Evolutionary conservation across 2,329 filamentous ascomycete genomes (phyloP), one percentile per base, ranked within the genome.

Genomic region (Penicillium nordicum): DNA sequence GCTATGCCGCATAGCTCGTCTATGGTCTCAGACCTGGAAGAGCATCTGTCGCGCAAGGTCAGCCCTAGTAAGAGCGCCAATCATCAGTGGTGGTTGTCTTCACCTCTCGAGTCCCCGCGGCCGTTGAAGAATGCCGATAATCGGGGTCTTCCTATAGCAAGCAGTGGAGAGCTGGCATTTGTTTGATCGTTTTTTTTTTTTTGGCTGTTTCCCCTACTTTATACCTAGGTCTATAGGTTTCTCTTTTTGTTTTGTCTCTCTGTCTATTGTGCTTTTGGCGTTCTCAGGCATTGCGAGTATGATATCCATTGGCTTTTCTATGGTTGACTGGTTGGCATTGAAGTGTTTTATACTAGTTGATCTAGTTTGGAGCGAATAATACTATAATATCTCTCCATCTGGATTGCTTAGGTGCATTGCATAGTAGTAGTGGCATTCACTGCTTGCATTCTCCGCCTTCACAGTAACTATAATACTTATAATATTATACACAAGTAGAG

Each of bases 251-350:
- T 30, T 11, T 11, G 11, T n/a, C 12, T 51, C 27, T 38, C 11
- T 48, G 4, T 32, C 23, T 51, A 32, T 58, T 42, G 7, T 53
- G 5, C 41, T 48, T 58, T 21, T 55, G 63, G 60, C 54, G 62
- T 63, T 63, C 23, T 58, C 3, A 47, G 55, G 62, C 58, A 65
- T 62, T 63, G 62, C 61, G 63, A 61, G 56, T 57, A 60, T 64
- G 63, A 64, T 65, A 65, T 68, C 65, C 64, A 66, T 62, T 63
- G 57, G 57, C 55, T 63, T 64, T 53, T 54, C 58, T 59, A 59
- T 64, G 37, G 47, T 45, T 46, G 21, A 52, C 41, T 46, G 36
- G 36, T 55, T 51, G 41, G 45, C 5, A 43, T 21, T 25, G 4
- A 3, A n/a, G 3, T 25, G 30, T 11, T 41, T 32, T 61, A 48